Evolutionary conservation across 768 basidiomycete species (phyloP).

Genomic region (Terana coerulea): DNA sequence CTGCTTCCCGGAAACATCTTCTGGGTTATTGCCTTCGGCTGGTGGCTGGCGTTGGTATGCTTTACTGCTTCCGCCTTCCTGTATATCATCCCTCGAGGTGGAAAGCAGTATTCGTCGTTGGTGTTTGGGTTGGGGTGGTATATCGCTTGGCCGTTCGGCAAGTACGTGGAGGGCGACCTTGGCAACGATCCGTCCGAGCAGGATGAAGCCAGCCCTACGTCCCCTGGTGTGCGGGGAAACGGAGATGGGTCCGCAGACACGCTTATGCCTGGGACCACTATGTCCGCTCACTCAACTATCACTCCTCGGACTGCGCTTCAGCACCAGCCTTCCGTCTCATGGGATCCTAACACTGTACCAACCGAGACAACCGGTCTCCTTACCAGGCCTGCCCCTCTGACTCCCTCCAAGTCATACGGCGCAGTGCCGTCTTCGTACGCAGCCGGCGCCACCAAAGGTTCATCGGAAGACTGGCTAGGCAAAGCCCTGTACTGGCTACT

Average conservation of each 20-base stretch:
- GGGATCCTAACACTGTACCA: slow-evolving; percentile 33
- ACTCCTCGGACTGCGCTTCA: slow-evolving; percentile 34
- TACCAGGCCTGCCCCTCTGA: slow-evolving; percentile 23
- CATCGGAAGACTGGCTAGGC: slow-evolving; percentile 51
- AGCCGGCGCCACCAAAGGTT: slow-evolving; percentile 17
- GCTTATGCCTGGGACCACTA: slow-evolving; percentile 14
- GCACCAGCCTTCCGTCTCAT: slow-evolving; percentile 41
- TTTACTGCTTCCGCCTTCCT: slow-evolving; percentile 65
- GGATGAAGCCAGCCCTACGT: slow-evolving; percentile 36
- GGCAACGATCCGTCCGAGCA: slow-evolving; percentile 30
- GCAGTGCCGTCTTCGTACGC: slow-evolving; percentile 34
- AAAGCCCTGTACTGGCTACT: slow-evolving; percentile 78
- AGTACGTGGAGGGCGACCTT: slow-evolving; percentile 88
- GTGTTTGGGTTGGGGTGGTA: slow-evolving; percentile 95
- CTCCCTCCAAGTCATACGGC: slow-evolving; percentile 62
- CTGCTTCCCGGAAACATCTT: slow-evolving; percentile 91
- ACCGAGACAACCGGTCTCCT: slow-evolving; percentile 46
- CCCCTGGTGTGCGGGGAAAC: slow-evolving; percentile 26
- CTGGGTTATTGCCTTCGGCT: slow-evolving; percentile 88
- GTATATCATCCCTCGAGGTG: slow-evolving; percentile 74
- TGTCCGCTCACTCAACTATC: slow-evolving; percentile 40
- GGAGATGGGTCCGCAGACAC: slow-evolving; percentile 13
- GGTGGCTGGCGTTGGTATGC: slow-evolving; percentile 84
- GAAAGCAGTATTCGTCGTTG: slow-evolving; percentile 78
- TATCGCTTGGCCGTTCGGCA: slow-evolving; percentile 96